phyloP scores from a whole-genome alignment of 495 filamentous ascomycete species.

The Filosporella fistucella region DNA sequence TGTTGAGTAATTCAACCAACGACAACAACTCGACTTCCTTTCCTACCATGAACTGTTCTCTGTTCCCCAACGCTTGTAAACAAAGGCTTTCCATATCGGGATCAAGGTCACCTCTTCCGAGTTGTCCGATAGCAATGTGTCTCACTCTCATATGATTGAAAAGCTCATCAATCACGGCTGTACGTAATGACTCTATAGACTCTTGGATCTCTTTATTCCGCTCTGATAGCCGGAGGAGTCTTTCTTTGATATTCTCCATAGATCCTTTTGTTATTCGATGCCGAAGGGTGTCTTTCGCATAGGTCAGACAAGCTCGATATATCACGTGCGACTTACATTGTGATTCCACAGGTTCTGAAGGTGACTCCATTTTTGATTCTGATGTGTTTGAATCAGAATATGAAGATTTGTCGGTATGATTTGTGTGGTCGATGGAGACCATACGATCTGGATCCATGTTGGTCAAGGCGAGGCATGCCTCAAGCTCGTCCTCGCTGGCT shows the following conservation, averaged over 20 bases:
- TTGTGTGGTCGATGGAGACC: too few species aligned
- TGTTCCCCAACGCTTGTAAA: not conserved
- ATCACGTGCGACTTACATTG: too few species aligned
- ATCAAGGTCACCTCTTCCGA: not conserved
- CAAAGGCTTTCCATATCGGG: not conserved
- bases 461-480: too few species aligned
- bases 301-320: too few species aligned
- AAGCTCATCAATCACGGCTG: conserved; percentile 2
- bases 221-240: not conserved
- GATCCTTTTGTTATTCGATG: not conserved
- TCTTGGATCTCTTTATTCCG: conserved; percentile 5
- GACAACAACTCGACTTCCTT: conserved; percentile 5
- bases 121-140: conserved; percentile 1
- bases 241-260: not conserved
- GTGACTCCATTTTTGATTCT: too few species aligned
- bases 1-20: not conserved
- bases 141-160: conserved; percentile 3
- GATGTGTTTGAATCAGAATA: too few species aligned
- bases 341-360: too few species aligned
- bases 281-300: too few species aligned
- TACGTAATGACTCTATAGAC: conserved; percentile 1
- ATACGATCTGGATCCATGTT: too few species aligned
- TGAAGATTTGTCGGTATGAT: too few species aligned
- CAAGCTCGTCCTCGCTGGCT: too few species aligned
- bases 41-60: not conserved